Evolutionary conservation across 1,139 yeast genomes (phyloP).

Genomic region (Geotrichum carabidarum): DNA sequence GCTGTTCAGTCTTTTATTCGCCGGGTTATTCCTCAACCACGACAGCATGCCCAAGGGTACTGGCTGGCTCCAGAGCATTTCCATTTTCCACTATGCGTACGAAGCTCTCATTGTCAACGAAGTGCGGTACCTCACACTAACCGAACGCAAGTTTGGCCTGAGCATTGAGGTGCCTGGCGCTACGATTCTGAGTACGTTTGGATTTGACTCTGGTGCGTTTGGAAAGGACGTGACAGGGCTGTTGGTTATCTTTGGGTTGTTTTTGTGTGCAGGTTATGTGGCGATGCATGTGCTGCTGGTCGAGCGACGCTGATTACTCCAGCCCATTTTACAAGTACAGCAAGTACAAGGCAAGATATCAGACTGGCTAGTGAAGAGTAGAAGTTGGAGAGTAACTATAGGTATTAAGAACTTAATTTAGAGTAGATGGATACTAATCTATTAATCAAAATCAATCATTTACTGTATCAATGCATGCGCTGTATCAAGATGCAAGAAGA

Average conservation of each 20-base stretch:
- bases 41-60: conserved; percentile 67
- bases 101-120: conserved; percentile 90
- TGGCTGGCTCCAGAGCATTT: conserved; percentile 74
- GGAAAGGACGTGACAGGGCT: conserved; percentile 58
- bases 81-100: conserved; percentile 92
- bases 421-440: too few species aligned
- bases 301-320: conserved; percentile 40
- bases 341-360: background rate
- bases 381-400: too few species aligned
- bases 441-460: too few species aligned
- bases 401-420: too few species aligned
- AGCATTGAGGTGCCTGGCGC: conserved; percentile 99
- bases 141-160: conserved; percentile 85
- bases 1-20: conserved; percentile 79
- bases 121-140: conserved; percentile 78
- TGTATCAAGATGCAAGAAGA: too few species aligned
- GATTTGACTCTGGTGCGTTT: conserved; percentile 77
- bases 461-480: too few species aligned
- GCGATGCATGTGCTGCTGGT: conserved; percentile 68
- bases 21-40: conserved; percentile 85
- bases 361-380: too few species aligned
- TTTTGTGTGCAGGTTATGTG: conserved; percentile 63
- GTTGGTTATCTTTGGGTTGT: conserved; percentile 43
- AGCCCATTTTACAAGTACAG: background rate
- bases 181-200: conserved; percentile 88